Base-by-base conservation (phyloP, 208 protist species). In the Acanthamoeba castellanii region DNA sequence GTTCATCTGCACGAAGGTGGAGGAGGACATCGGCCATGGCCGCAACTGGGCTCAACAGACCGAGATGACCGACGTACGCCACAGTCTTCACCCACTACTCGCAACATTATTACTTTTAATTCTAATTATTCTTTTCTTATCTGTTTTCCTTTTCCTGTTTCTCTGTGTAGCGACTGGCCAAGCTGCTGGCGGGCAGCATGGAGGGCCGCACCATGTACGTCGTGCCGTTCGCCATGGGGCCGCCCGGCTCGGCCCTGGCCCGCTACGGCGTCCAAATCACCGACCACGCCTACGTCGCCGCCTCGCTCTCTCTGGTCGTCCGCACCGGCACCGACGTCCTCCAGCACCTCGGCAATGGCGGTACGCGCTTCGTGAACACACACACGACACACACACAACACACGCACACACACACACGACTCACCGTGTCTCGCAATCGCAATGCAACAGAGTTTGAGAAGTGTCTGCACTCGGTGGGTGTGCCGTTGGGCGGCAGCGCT, bases 171-270 rank as follows among this genome's bases (percentile, higher is more conserved):
- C 81, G 97, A 98, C 55, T 97, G 97, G 97, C 37, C 37, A 57
- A 85, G 32, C 94, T 97, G 32, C 96, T 97, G 27, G 61, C 88
- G 14, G 95, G 97, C 27, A 98, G 66, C 22, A 98, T 98, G 97
- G 90, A 93, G 74, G 97, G 97, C 25, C 87, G 97, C 59, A 98
- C 97, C 16, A 97, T 98, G 96, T 98, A 97, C 64, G 96, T 98
- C 11, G 95, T 98, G 55, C 97, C 97, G 55, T 98, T 97, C 82
- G 93, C 64, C 47, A 98, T 98, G 97, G 97, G 97, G 30, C 97
- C 97, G 85, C 47, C 98, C 3, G 90, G 88, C 16, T 97, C 96
- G 25, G 55, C 68, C 20, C 93, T 97, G 27, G 95, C 97, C 25
- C 90, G 96, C n/a, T 94, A 97, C 20, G 97, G 97, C 89, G 96